These are phyloP conservation scores for Dysphania ambrosioides DNA, from an alignment of 148 eudicot species.

Conservation along the genomic window DNA sequence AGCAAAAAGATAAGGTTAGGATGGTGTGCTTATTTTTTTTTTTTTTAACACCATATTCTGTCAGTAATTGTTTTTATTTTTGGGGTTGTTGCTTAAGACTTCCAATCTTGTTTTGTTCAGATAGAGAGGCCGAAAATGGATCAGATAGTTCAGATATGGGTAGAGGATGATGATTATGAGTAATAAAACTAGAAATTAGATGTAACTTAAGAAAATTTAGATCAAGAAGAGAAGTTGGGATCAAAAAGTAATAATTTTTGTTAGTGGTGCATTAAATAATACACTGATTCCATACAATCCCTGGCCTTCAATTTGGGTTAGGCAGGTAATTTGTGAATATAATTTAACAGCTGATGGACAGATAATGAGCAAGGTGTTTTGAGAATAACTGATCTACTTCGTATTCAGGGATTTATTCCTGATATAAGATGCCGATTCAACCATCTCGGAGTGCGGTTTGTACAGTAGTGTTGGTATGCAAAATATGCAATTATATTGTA, in stretches of 20 bases:
- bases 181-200: too few relatives aligned
- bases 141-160: slow-evolving; percentile 58
- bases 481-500: too few relatives aligned
- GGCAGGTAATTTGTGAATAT: neutral
- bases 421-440: neutral
- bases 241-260: too few relatives aligned
- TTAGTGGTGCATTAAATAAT: too few relatives aligned
- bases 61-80: slow-evolving; percentile 1
- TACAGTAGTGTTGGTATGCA: neutral
- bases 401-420: neutral
- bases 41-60: neutral
- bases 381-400: neutral
- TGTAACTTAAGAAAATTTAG: too few relatives aligned
- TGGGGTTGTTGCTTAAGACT: slow-evolving; percentile 9
- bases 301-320: neutral
- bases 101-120: slow-evolving; percentile 33
- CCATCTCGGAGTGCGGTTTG: neutral
- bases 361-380: neutral
- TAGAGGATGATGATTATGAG: too few relatives aligned
- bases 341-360: neutral
- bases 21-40: slow-evolving; percentile 57
- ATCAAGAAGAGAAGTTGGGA: too few relatives aligned
- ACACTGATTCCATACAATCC: too few relatives aligned
- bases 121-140: slow-evolving; percentile 56
- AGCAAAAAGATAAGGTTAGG: slow-evolving; percentile 60